Base-by-base conservation (phyloP, 139 green algal genomes). In the Tetradesmus obliquus region DNA sequence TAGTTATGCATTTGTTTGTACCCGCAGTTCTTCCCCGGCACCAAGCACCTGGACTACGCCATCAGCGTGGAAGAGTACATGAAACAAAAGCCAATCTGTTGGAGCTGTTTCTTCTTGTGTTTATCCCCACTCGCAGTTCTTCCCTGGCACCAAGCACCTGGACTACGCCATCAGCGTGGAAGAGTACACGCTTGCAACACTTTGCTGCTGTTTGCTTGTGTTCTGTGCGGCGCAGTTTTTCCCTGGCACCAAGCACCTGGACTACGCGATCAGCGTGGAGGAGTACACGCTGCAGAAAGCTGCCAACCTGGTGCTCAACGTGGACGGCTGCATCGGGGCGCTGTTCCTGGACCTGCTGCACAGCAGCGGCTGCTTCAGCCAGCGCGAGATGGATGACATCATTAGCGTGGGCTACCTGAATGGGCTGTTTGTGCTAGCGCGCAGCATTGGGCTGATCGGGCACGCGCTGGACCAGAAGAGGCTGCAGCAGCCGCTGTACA, bases 401-500 rank as follows among this genome's bases (percentile, higher is more conserved):
- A 93, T 99, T 15, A 88, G 94, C 22, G 96, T 97, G 55, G 97
- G 97, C 57, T 99, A 99, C 93, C 95, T 99, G 17, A 99, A 99
- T 91, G 98, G 96, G 60, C 95, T 99, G 62, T 99, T 99, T 89
- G 97, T 99, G 86, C 96, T 99, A 66, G 97, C 98, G 0, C 94
- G 98, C 76, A 96, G 91, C 95, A 99, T 99, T 51, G 98, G 98
- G n/a, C 92, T 99, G 32, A 98, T 99, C 20, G 98, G 97, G 19
- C 97, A 99, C 91, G 96, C 96, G 5, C 94, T 99, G 92, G 97
- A 99, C 91, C 97, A 99, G 95, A 99, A 99, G 94, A 95, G 97
- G 1, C 94, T 99, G 93, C 95, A 97, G 80, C 74, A 99, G 95
- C 95, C 95, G 5, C 95, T 99, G 84, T 99, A 99, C 95, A 94